Evolutionary conservation across 2,329 filamentous ascomycete genomes (phyloP), one percentile per base, ranked within the genome.

Genomic region (Nemania diffusa): DNA sequence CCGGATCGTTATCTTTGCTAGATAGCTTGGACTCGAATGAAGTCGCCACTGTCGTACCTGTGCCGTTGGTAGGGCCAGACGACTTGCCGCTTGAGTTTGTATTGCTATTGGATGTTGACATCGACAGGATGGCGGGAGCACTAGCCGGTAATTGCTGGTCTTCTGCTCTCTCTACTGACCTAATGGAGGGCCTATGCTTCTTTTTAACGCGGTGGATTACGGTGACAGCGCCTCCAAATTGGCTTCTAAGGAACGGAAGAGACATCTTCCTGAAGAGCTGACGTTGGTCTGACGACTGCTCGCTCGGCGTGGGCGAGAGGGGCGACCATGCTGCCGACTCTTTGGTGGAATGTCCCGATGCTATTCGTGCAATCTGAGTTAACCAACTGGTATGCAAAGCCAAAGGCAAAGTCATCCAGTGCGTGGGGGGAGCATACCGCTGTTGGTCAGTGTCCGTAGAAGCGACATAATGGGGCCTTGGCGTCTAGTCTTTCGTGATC

Each of bases 391-490:
- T 24, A 42, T 34, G 22, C n/a, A 3, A 59, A 29, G 27, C 24
- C n/a, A n/a, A n/a, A n/a, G n/a, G n/a, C n/a, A n/a, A n/a, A n/a
- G n/a, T n/a, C 24, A 58, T 50, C 11, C 5, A 51, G 22, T 13
- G 20, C 24, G 9, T 17, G 22, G 26, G 27, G 29, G 46, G 22
- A 56, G 61, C 75, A 46, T 71, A 76, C 78, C 73, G 56, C 78
- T 82, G 57, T 80, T 81, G 22, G 80, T 82, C 58, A 84, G 72
- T 20, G 80, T 81, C 34, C 79, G 80, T 22, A 85, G 67, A 24
- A 78, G 81, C 4, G 80, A 81, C 60, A 80, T 71, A n/a, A 85
- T 71, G 5, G 80, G 82, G n/a, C 80, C 78, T 48, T 80, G 79
- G 26, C 79, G 79, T 62, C 78, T 77, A 44, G 81, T 53, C 67